These are phyloP conservation scores for Chaetomiaceae sp. DNA, from an alignment of 2,329 filamentous ascomycete species.

Conservation along the genomic window DNA sequence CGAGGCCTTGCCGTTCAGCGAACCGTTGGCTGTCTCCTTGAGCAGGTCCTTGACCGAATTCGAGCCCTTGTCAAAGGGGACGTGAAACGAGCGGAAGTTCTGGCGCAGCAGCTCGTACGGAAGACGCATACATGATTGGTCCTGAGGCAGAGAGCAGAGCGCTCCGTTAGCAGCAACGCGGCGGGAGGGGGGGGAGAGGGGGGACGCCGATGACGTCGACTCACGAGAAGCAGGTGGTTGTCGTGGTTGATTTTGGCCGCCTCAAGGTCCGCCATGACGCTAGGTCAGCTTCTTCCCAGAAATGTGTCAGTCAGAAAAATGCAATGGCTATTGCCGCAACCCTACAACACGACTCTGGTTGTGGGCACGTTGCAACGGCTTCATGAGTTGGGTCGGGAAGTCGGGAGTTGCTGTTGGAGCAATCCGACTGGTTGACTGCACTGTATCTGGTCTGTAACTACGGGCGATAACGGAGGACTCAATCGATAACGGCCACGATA, in stretches of 20 bases:
- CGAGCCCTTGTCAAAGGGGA: conserved; percentile 66
- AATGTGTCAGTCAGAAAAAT: background rate
- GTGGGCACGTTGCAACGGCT: no score
- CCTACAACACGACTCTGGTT: no score
- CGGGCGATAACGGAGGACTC: no score
- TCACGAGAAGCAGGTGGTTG: conserved; percentile 67
- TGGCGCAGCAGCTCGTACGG: conserved; percentile 89
- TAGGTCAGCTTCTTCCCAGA: background rate
- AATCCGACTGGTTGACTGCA: no score
- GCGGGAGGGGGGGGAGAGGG: background rate
- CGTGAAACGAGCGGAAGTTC: conserved; percentile 84
- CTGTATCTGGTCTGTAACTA: no score
- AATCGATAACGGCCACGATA: no score
- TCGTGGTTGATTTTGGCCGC: conserved; percentile 66
- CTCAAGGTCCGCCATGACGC: conserved; percentile 52
- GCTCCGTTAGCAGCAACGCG: conserved; percentile 1
- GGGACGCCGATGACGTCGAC: conserved; percentile 21
- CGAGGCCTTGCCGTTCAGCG: conserved; percentile 55
- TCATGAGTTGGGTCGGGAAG: background rate
- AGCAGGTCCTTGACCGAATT: conserved; percentile 55
- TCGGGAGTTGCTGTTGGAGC: background rate
- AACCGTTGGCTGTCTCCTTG: conserved; percentile 59
- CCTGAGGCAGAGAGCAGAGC: conserved; percentile 45
- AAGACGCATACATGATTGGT: conserved; percentile 88
- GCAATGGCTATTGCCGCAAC: no score